Conservation (phyloP, 1,284 basidiomycete genomes). For the Sphagnurus paluster region DNA sequence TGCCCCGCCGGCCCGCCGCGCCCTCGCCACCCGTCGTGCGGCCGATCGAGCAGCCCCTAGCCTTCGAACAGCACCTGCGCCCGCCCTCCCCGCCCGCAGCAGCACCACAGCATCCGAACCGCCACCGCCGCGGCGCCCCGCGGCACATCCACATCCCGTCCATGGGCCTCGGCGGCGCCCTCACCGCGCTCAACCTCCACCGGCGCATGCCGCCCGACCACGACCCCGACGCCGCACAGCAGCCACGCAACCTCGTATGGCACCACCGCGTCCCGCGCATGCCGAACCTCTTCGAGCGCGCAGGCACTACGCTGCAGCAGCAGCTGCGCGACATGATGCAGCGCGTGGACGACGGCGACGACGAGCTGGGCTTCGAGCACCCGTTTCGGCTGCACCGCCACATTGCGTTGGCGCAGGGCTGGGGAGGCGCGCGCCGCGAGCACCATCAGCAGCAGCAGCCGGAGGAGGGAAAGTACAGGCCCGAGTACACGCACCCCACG, state of each 20-base stretch:
- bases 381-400: too few species aligned
- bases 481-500: slow-evolving; percentile 62
- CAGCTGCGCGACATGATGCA: too few species aligned
- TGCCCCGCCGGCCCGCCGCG: slow-evolving; percentile 25
- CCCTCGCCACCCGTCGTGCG: slow-evolving; percentile 32
- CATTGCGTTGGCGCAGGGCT: slow-evolving; percentile 16
- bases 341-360: too few species aligned
- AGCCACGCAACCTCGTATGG: too few species aligned
- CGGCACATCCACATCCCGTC: slow-evolving; percentile 42
- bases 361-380: too few species aligned
- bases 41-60: slow-evolving; percentile 32
- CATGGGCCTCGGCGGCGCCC: slow-evolving; percentile 69
- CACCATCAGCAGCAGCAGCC: slow-evolving; percentile 16
- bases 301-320: too few species aligned
- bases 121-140: slow-evolving; percentile 14
- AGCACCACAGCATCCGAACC: slow-evolving; percentile 16
- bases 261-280: too few species aligned
- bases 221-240: too few species aligned
- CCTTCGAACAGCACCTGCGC: slow-evolving; percentile 25
- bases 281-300: too few species aligned
- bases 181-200: slow-evolving; percentile 48
- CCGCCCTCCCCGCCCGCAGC: slow-evolving; percentile 7
- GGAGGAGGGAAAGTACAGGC: slow-evolving; percentile 45
- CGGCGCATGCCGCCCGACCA: too few species aligned
- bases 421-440: not conserved